Conservation (phyloP, 306 rosid species). For the Fagus sylvatica region DNA sequence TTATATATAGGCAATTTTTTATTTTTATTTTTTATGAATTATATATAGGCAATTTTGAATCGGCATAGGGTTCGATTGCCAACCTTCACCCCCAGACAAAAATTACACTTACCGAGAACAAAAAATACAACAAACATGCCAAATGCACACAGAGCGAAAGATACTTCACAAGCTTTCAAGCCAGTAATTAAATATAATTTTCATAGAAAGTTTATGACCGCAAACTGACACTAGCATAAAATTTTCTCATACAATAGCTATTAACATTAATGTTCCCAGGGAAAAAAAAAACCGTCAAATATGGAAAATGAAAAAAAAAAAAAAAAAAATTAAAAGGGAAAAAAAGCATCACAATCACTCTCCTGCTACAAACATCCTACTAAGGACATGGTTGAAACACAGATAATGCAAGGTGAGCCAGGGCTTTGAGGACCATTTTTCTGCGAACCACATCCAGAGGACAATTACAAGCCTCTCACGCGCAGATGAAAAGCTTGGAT, state of each 20-base stretch:
- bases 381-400: conserved; percentile 52
- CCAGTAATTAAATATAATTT: conserved; percentile 44
- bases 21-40: no score
- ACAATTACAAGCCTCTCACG: conserved; percentile 30
- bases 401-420: conserved; percentile 35
- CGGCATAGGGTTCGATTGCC: not conserved
- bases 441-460: conserved; percentile 49
- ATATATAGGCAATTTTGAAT: not conserved
- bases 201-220: conserved; percentile 46
- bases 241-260: conserved; percentile 64
- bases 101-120: not conserved
- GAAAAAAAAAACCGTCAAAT: conserved; percentile 44
- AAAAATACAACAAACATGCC: not conserved
- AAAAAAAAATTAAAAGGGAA: not conserved
- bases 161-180: conserved; percentile 35
- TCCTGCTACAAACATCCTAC: conserved; percentile 69
- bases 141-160: not conserved
- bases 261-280: conserved; percentile 62
- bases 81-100: not conserved
- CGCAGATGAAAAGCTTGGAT: conserved; percentile 30
- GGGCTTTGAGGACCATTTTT: conserved; percentile 36
- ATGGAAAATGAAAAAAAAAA: conserved; percentile 23
- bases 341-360: conserved; percentile 67
- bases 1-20: not conserved
- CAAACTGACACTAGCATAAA: conserved; percentile 52